Evolutionary conservation across 352 stramenopile genomes (phyloP).

Genomic region (Pythium sp.): DNA sequence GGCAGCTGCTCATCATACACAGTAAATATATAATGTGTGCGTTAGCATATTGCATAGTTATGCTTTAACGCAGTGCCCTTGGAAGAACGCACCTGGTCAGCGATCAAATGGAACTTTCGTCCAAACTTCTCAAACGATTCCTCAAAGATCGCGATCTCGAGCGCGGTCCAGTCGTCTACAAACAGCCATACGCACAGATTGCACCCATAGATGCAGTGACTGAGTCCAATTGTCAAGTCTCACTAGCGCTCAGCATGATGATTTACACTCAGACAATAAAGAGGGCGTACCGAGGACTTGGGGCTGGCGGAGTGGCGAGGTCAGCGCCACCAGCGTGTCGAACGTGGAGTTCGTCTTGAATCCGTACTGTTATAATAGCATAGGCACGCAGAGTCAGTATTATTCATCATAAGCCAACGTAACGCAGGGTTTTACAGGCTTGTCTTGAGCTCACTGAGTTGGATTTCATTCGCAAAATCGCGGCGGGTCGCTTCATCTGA

Average conservation of each 20-base stretch:
- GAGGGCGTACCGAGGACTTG: conserved; percentile 51
- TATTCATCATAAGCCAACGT: background rate
- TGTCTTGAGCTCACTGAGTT: conserved; percentile 35
- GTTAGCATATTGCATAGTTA: background rate
- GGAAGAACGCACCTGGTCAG: conserved; percentile 42
- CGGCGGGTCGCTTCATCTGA: conserved; percentile 66
- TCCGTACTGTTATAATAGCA: conserved; percentile 42
- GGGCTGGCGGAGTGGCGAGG: conserved; percentile 58
- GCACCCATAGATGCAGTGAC: background rate
- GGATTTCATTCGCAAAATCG: conserved; percentile 71
- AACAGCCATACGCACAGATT: background rate
- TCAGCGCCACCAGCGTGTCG: conserved; percentile 57
- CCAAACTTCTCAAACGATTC: conserved; percentile 71
- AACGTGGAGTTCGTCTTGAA: conserved; percentile 68
- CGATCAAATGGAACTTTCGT: conserved; percentile 78
- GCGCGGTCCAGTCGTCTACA: conserved; percentile 71
- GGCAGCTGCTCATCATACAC: conserved; percentile 34
- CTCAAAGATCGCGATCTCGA: conserved; percentile 78
- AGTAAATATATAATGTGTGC: background rate
- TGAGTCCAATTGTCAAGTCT: background rate
- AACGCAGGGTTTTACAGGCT: background rate
- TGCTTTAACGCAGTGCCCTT: no score
- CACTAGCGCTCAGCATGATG: no score
- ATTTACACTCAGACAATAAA: no score
- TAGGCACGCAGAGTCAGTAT: conserved; percentile 2